Evolutionary conservation across 345 rosid genomes (phyloP).

Genomic region (Melaleuca alternifolia): DNA sequence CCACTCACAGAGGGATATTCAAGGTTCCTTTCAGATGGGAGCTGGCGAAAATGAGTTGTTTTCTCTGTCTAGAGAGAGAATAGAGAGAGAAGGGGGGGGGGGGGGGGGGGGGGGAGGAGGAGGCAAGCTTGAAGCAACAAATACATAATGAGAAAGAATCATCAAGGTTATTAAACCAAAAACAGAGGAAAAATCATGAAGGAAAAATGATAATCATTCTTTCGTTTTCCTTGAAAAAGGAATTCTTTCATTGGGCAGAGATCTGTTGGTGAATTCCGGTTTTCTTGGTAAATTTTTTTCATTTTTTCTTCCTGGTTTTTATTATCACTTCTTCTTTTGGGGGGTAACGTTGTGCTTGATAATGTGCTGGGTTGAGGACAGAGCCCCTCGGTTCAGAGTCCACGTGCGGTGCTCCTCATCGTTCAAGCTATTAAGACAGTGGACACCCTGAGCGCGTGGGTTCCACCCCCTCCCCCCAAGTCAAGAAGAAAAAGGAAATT

Average conservation of each 20-base stretch:
- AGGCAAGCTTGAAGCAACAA: constrained; percentile 55
- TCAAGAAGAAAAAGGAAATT: background rate
- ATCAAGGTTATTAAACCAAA: constrained; percentile 14
- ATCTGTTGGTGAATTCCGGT: background rate
- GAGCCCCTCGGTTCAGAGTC: constrained; percentile 47
- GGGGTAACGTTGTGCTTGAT: background rate
- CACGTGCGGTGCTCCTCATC: constrained; percentile 67
- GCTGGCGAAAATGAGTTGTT: constrained; percentile 33
- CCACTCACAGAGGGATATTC: constrained; percentile 7
- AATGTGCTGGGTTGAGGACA: constrained; percentile 22
- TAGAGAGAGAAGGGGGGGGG: constrained; percentile 2
- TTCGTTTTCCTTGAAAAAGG: background rate
- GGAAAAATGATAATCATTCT: background rate
- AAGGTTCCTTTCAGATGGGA: constrained; percentile 44
- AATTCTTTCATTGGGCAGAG: background rate
- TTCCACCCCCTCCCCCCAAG: background rate
- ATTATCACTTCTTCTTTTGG: background rate
- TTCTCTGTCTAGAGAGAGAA: background rate
- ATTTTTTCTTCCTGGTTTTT: background rate
- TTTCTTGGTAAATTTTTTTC: background rate
- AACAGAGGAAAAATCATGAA: background rate
- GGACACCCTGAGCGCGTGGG: background rate
- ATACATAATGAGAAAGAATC: constrained; percentile 37
- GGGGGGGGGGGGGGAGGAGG: constrained; percentile 5
- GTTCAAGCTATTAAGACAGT: constrained; percentile 41